Evolutionary conservation across 768 basidiomycete species (phyloP).

Genomic region (Pseudohyphozyma bogoriensis): DNA sequence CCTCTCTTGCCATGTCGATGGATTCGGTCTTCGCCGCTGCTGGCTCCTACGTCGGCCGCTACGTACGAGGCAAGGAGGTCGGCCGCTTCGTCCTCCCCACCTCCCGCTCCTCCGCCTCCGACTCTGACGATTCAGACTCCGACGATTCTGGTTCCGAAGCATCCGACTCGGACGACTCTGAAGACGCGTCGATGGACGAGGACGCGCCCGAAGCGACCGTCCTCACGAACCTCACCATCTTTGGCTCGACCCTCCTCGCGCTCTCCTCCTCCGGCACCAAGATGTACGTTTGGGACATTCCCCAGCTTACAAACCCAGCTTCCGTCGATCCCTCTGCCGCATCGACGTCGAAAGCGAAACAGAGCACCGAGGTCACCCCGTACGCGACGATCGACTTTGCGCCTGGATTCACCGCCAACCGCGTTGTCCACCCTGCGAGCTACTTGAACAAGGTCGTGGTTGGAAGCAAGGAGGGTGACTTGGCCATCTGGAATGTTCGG

Average conservation of each 20-base stretch:
- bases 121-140: neutral
- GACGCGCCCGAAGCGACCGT: constrained; percentile 8
- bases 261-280: constrained; percentile 66
- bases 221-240: constrained; percentile 59
- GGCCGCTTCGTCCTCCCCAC: constrained; percentile 41
- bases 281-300: constrained; percentile 68
- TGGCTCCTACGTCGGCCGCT: constrained; percentile 61
- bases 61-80: constrained; percentile 76
- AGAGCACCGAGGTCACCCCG: constrained; percentile 45
- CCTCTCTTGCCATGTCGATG: constrained; percentile 67
- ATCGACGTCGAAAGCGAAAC: too few relatives aligned
- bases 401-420: constrained; percentile 69
- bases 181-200: constrained; percentile 5
- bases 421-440: constrained; percentile 82
- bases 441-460: constrained; percentile 93
- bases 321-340: constrained; percentile 11
- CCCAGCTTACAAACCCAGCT: constrained; percentile 47
- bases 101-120: neutral
- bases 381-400: constrained; percentile 68
- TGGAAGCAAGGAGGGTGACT: constrained; percentile 62
- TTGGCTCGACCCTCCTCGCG: constrained; percentile 70
- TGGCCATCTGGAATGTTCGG: constrained; percentile 91
- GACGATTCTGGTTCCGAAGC: too few relatives aligned
- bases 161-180: constrained; percentile 7
- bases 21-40: constrained; percentile 76